phyloP scores from a whole-genome alignment of 2,329 filamentous ascomycete genomes.

The Hansfordia pulvinata region DNA sequence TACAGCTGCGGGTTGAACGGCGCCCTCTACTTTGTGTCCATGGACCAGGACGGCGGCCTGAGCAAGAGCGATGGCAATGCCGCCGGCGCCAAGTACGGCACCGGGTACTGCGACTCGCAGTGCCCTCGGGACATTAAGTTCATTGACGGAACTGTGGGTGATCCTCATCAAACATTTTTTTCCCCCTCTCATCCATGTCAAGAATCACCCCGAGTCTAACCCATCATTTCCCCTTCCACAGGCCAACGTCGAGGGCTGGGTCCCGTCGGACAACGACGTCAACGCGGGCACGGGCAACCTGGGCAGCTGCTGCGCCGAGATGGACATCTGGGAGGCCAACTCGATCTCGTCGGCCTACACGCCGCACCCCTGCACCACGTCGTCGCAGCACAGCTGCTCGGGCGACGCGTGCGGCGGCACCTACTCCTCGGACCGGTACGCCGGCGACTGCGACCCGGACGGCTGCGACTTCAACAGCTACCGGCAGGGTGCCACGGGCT shows the following conservation, averaged over 20 bases:
- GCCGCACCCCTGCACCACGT: conserved; percentile 42
- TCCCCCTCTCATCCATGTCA: not conserved
- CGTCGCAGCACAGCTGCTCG: conserved; percentile 32
- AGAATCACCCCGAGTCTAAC: conserved; percentile 1
- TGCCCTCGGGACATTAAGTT: conserved; percentile 36
- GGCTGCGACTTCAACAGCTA: conserved; percentile 57
- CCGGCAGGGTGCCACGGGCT: conserved; percentile 45
- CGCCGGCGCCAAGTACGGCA: conserved; percentile 39
- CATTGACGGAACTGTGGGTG: no score
- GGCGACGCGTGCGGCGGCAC: conserved; percentile 31
- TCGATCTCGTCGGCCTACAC: conserved; percentile 45
- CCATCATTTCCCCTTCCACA: conserved; percentile 5
- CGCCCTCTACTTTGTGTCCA: conserved; percentile 43
- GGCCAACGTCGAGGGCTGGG: conserved; percentile 34
- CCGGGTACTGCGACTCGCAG: conserved; percentile 40
- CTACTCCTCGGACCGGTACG: conserved; percentile 36
- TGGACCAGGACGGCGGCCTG: conserved; percentile 41
- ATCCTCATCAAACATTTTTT: not conserved
- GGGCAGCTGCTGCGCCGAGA: conserved; percentile 44
- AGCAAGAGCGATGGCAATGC: conserved; percentile 30
- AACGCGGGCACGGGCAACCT: conserved; percentile 34
- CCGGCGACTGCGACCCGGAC: conserved; percentile 47
- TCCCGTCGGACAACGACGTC: conserved; percentile 31
- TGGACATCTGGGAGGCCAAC: conserved; percentile 53
- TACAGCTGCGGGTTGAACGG: conserved; percentile 49